Conservation (phyloP, 768 basidiomycete genomes). For the Agrocybe chaxingu region DNA sequence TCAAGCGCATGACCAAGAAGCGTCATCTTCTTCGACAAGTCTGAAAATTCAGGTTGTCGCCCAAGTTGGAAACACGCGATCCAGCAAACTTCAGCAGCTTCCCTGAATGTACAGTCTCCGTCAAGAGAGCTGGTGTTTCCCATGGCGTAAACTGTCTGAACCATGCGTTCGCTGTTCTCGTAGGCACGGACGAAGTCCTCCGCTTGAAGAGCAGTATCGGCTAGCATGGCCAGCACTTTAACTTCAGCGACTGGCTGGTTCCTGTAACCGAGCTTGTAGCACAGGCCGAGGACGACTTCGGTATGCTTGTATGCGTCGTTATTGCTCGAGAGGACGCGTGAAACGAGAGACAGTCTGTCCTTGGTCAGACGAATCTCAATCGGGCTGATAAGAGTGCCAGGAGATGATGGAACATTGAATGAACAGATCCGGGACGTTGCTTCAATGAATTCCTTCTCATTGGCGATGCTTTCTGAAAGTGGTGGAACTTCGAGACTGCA, state of each 20-base stretch:
- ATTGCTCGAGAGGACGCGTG: slow-evolving; percentile 81
- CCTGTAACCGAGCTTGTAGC: slow-evolving; percentile 82
- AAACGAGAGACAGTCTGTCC: slow-evolving; percentile 84
- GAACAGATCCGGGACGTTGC: slow-evolving; percentile 95
- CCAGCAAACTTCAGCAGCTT: slow-evolving; percentile 86
- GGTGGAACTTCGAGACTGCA: slow-evolving; percentile 73
- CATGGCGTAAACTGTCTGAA: slow-evolving; percentile 54
- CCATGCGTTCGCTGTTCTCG: slow-evolving; percentile 70
- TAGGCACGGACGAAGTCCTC: slow-evolving; percentile 79
- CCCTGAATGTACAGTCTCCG: slow-evolving; percentile 39
- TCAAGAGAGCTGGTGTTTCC: slow-evolving; percentile 26
- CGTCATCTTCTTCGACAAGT: slow-evolving; percentile 61
- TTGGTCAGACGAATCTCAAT: slow-evolving; percentile 92
- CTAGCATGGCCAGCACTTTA: slow-evolving; percentile 86
- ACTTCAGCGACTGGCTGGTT: slow-evolving; percentile 73
- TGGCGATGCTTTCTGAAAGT: slow-evolving; percentile 54
- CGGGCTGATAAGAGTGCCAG: slow-evolving; percentile 78
- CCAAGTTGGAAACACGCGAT: slow-evolving; percentile 87
- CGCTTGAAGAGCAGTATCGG: slow-evolving; percentile 78
- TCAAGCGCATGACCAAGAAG: slow-evolving; percentile 82
- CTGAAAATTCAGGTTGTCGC: slow-evolving; percentile 71
- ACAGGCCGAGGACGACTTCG: slow-evolving; percentile 87
- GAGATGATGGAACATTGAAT: slow-evolving; percentile 76
- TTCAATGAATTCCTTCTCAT: slow-evolving; percentile 92
- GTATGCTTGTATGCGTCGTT: slow-evolving; percentile 88